These are phyloP conservation scores for Fusarium nelsonii DNA, from an alignment of 2,329 filamentous ascomycete genomes.

Conservation along the genomic window DNA sequence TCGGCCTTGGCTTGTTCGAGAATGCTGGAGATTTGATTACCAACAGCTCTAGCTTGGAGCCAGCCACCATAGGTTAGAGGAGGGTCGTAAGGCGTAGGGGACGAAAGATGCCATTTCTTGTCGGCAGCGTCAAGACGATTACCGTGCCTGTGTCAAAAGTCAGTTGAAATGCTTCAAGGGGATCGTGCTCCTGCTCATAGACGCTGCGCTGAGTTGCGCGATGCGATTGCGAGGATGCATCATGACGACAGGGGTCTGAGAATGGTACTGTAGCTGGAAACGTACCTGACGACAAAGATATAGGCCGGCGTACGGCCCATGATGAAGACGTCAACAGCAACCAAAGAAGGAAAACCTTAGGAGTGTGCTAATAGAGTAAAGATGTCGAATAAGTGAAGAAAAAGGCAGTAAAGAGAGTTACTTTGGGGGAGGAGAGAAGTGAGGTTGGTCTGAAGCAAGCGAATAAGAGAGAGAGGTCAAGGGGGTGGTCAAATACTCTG, in stretches of 20 bases:
- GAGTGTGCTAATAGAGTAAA: constrained; percentile 10
- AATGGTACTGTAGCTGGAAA: constrained; percentile 31
- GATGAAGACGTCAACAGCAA: constrained; percentile 34
- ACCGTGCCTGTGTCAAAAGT: constrained; percentile 74
- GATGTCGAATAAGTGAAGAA: constrained; percentile 5
- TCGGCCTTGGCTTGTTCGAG: constrained; percentile 65
- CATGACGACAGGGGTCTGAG: constrained; percentile 42
- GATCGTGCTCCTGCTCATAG: constrained; percentile 8
- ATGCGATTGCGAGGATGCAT: constrained; percentile 36
- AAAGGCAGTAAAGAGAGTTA: constrained; percentile 13
- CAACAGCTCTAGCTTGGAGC: constrained; percentile 85
- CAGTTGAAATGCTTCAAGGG: constrained; percentile 15
- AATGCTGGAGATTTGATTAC: constrained; percentile 84
- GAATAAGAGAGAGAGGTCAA: constrained; percentile 35
- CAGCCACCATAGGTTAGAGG: constrained; percentile 95
- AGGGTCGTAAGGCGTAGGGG: constrained; percentile 93
- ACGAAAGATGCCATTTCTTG: constrained; percentile 93
- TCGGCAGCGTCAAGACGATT: constrained; percentile 94
- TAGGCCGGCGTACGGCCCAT: constrained; percentile 60
- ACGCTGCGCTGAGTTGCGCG: constrained; percentile 31
- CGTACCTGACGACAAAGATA: constrained; percentile 60
- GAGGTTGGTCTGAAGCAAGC: constrained; percentile 32
- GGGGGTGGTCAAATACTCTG: constrained; percentile 42
- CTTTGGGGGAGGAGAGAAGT: constrained; percentile 21
- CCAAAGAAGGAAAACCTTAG: constrained; percentile 4